Base-by-base conservation (phyloP, 768 basidiomycete species). In the Trametes gibbosa region DNA sequence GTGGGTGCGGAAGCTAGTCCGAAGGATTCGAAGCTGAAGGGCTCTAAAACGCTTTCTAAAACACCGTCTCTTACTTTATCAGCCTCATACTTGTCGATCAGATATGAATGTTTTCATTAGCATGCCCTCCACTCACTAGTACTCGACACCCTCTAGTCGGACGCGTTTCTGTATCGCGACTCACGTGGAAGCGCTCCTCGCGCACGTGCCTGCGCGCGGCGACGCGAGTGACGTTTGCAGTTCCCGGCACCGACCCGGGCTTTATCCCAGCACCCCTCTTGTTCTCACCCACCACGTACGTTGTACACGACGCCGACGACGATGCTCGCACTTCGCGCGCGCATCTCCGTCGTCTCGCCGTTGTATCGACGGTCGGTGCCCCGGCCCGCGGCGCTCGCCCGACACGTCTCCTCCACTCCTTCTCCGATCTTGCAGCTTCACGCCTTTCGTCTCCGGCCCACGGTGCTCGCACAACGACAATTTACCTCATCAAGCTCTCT, bases 361-460 rank as follows among this genome's bases (percentile, higher is more conserved):
- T 46, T 5, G 19, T 47, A 42, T 17, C 24, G 45, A 8, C 40
- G 46, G 24, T 21, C 39, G 5, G 37, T 46, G 10, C 29, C 39
- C n/a, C n/a, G n/a, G n/a, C 42, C 60, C 8, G 50, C 53, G 41
- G 49, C 50, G 34, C 53, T 61, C n/a, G 49, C 53, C 37, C 53
- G 59, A 56, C 59, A 61, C 59, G 53, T 61, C 37, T 56, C 50
- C 23, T 56, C 29, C 54, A 25, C 59, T 17, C 59, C 53, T 56
- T 56, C 49, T 56, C 41, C 25, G 16, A 2, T 34, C 5, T 27
- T 5, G 25, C 39, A 27, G 3, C 47, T 34, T n/a, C 35, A 21
- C 13, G 37, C 43, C 6, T 24, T 39, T 13, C 23, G 12, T 19
- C 27, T 50, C 4, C 39, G 6, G 40, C 23, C 37, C 13, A 6